Conservation (phyloP, 257 asterid species). For the Solanum neorickii region DNA sequence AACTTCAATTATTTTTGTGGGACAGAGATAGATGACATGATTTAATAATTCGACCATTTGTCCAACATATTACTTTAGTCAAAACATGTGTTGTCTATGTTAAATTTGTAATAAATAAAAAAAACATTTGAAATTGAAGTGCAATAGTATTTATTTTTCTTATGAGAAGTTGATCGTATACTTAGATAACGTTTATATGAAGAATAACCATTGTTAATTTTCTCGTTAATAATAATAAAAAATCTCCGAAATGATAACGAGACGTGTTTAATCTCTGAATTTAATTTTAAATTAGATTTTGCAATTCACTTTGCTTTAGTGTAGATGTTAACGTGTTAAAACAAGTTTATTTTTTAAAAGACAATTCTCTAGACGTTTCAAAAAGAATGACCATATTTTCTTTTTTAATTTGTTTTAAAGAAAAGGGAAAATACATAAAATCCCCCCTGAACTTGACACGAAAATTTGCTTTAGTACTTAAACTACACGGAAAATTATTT, state of each 20-base stretch:
- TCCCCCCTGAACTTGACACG: no score
- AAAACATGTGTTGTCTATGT: background rate
- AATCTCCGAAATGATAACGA: rapidly evolving
- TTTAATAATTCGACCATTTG: background rate
- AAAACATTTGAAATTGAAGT: background rate
- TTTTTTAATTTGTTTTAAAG: no score
- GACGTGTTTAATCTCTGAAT: background rate
- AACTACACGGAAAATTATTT: no score
- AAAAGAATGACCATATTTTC: no score
- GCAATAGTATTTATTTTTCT: background rate
- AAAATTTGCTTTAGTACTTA: no score
- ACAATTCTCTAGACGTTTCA: no score
- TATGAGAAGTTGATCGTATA: background rate
- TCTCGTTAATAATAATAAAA: background rate
- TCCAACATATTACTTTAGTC: background rate
- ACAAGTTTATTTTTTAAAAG: background rate
- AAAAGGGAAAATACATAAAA: no score
- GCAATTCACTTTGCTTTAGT: background rate
- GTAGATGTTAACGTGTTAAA: background rate
- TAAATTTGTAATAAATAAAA: background rate
- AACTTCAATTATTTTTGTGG: background rate
- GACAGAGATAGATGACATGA: background rate
- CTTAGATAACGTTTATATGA: no score
- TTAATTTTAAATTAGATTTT: background rate
- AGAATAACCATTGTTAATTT: rapidly evolving